phyloP scores from a whole-genome alignment of 768 basidiomycete species.

The Suillus clintonianus region DNA sequence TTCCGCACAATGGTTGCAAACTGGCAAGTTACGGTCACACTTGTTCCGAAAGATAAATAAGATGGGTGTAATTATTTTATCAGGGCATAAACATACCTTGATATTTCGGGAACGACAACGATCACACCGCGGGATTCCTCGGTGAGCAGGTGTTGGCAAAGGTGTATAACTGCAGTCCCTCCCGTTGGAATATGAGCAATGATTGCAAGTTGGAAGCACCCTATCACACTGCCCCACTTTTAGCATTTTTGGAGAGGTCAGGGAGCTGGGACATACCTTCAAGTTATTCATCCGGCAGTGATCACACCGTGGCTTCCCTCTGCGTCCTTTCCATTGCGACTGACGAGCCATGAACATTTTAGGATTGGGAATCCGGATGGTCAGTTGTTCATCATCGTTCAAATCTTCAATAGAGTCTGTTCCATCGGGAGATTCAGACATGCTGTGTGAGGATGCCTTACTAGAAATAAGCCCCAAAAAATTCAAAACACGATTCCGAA shows the following conservation, averaged over 20 bases:
- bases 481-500: not conserved
- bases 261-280: conserved; percentile 48
- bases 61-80: not conserved
- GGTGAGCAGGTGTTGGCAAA: conserved; percentile 72
- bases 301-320: conserved; percentile 76
- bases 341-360: conserved; percentile 68
- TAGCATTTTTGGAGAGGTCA: conserved; percentile 10
- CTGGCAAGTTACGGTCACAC: conserved; percentile 74
- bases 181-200: conserved; percentile 66
- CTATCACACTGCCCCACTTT: conserved; percentile 59
- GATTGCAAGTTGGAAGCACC: conserved; percentile 69
- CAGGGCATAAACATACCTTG: conserved; percentile 45
- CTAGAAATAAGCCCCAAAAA: not conserved
- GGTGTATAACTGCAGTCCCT: conserved; percentile 73
- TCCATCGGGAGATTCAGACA: conserved; percentile 41
- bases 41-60: conserved; percentile 25
- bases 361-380: conserved; percentile 67
- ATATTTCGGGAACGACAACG: conserved; percentile 66
- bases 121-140: conserved; percentile 75
- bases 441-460: conserved; percentile 13
- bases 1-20: conserved; percentile 65
- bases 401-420: conserved; percentile 40
- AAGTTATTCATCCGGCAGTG: conserved; percentile 72
- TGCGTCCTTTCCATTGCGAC: conserved; percentile 73
- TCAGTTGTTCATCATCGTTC: conserved; percentile 55